phyloP scores from a whole-genome alignment of 352 stramenopile genomes.

The Pythium vanterpoolii region DNA sequence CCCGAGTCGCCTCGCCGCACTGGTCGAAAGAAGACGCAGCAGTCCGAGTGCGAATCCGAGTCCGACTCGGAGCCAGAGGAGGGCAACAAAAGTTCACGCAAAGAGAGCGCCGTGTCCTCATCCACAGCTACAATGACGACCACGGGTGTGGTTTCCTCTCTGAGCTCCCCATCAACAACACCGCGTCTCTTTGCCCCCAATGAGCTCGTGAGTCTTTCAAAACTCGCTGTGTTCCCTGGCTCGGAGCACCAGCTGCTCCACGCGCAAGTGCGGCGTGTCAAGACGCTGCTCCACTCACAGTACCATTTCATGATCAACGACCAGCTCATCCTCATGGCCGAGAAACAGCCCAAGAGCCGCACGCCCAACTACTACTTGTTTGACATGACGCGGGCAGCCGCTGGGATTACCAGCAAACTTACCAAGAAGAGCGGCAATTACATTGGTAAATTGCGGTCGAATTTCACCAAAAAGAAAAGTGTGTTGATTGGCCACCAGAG shows the following conservation, averaged over 20 bases:
- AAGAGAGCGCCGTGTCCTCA: constrained; percentile 18
- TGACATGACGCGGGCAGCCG: constrained; percentile 70
- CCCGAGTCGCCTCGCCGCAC: constrained; percentile 36
- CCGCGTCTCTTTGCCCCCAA: neutral
- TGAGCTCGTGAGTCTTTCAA: constrained; percentile 56
- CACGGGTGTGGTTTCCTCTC: neutral
- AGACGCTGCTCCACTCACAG: constrained; percentile 54
- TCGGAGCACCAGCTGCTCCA: constrained; percentile 54
- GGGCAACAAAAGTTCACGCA: neutral
- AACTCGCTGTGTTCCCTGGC: constrained; percentile 64
- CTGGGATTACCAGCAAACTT: constrained; percentile 39
- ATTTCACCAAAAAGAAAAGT: constrained; percentile 73
- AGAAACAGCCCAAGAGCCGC: constrained; percentile 69
- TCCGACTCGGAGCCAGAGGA: neutral
- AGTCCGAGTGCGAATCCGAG: constrained; percentile 9
- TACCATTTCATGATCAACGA: constrained; percentile 68
- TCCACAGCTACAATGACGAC: constrained; percentile 15
- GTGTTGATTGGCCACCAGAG: constrained; percentile 66
- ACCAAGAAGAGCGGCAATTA: constrained; percentile 90
- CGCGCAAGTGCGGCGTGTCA: constrained; percentile 41
- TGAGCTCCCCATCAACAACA: constrained; percentile 13
- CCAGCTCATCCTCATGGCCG: constrained; percentile 54
- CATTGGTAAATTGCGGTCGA: constrained; percentile 80
- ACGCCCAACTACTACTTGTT: constrained; percentile 87
- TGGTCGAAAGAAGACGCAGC: constrained; percentile 30